Conservation (phyloP, 768 basidiomycete genomes). For the Lactarius hatsudake region DNA sequence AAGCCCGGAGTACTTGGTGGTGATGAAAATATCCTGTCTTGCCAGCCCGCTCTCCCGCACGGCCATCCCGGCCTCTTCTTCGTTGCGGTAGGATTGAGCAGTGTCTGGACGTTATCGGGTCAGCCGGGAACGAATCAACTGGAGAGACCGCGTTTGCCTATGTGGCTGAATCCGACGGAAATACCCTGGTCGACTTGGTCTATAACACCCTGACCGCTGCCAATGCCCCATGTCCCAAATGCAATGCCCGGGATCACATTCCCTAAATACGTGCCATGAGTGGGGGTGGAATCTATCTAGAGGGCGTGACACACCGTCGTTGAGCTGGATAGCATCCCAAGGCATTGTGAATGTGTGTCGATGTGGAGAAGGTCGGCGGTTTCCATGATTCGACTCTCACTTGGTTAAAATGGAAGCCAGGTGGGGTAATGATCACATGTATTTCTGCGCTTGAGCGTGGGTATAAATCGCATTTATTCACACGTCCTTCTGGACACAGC, state of each 20-base stretch:
- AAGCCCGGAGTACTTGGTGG: conserved; percentile 60
- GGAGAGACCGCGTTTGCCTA: conserved; percentile 43
- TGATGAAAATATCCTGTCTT: conserved; percentile 59
- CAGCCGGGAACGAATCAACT: neutral
- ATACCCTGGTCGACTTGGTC: conserved; percentile 62
- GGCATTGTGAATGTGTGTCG: conserved; percentile 43
- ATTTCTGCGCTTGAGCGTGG: too few relatives aligned
- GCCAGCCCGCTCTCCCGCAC: conserved; percentile 52
- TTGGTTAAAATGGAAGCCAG: neutral
- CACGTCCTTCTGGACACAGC: too few relatives aligned
- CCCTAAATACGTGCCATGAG: conserved; percentile 34
- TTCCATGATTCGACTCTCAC: neutral
- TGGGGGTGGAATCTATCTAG: neutral
- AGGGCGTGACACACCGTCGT: conserved; percentile 47
- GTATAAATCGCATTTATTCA: neutral
- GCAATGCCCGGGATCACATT: conserved; percentile 49
- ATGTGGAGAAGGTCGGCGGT: neutral
- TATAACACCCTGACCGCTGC: conserved; percentile 50
- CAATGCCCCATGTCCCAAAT: conserved; percentile 66
- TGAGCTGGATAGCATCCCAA: conserved; percentile 57
- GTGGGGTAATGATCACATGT: neutral
- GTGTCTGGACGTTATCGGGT: conserved; percentile 44
- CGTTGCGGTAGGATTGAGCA: conserved; percentile 60
- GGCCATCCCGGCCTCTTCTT: conserved; percentile 51
- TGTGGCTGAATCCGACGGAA: conserved; percentile 57